phyloP scores from a whole-genome alignment of 441 rosid genomes.

The Monsonia emarginata region DNA sequence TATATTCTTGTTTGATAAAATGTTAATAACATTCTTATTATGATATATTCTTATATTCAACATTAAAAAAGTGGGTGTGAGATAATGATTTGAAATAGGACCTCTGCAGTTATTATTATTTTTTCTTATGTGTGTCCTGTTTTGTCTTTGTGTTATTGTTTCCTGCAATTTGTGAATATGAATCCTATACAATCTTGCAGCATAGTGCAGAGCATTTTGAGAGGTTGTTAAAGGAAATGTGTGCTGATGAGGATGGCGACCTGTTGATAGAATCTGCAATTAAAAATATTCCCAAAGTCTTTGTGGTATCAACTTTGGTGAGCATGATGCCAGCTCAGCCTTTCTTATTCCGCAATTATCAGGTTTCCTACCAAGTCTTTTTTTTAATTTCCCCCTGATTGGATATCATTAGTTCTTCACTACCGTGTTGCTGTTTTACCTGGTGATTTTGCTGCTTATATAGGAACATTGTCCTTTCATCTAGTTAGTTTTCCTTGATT shows the following conservation, averaged over 20 bases:
- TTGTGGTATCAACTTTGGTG: conserved; percentile 85
- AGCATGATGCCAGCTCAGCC: conserved; percentile 93
- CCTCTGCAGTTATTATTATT: not conserved
- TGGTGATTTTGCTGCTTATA: conserved; percentile 9
- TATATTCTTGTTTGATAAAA: not conserved
- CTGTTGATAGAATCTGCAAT: conserved; percentile 87
- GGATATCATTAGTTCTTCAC: not conserved
- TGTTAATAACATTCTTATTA: too few species aligned
- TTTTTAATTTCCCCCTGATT: not conserved
- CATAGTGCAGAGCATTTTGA: conserved; percentile 97
- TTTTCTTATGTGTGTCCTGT: not conserved
- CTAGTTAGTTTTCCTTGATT: not conserved
- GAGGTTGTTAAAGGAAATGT: conserved; percentile 91
- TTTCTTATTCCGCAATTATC: conserved; percentile 87
- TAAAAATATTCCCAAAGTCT: conserved; percentile 82
- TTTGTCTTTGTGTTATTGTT: not conserved
- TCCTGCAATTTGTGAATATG: not conserved
- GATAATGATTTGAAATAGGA: not conserved
- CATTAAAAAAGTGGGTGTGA: not conserved
- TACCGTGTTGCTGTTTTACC: not conserved
- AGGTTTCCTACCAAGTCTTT: conserved; percentile 35
- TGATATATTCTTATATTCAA: not conserved
- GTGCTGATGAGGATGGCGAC: conserved; percentile 93
- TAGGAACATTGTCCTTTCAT: not conserved
- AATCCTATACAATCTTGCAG: conserved; percentile 50